A percentile compares a stretch with the other conserved stretches of the same genome.
Evolutionary conservation across 768 basidiomycete genomes (phyloP).

Genomic region (Galerina marginata): DNA sequence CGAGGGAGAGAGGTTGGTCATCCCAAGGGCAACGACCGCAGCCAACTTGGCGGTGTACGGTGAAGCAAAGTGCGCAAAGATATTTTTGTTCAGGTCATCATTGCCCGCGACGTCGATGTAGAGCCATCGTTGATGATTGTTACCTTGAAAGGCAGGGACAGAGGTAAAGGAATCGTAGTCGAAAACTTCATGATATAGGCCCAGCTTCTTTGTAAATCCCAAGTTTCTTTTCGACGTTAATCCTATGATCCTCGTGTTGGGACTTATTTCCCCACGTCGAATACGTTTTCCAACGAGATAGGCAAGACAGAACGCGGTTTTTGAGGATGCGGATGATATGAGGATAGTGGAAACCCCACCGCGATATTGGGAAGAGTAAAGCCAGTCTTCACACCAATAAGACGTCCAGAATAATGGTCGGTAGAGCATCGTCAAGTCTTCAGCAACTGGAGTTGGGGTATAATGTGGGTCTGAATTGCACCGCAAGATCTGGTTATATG

Average conservation of each 20-base stretch:
- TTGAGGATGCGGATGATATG: constrained; percentile 74
- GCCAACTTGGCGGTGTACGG: constrained; percentile 41
- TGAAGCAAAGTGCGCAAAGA: constrained; percentile 48
- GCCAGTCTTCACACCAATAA: constrained; percentile 78
- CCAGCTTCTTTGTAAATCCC: constrained; percentile 57
- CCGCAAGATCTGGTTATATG: constrained; percentile 71
- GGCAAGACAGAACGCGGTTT: constrained; percentile 74
- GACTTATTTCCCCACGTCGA: constrained; percentile 29
- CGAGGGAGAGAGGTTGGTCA: constrained; percentile 60
- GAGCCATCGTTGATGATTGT: constrained; percentile 46
- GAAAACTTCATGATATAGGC: constrained; percentile 61
- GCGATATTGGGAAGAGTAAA: constrained; percentile 55
- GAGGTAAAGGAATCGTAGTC: constrained; percentile 55
- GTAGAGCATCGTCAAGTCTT: constrained; percentile 75
- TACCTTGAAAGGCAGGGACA: constrained; percentile 32
- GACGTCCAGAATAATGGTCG: constrained; percentile 78
- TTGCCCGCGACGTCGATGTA: constrained; percentile 73
- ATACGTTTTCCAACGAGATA: constrained; percentile 59
- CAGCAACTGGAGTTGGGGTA: constrained; percentile 46
- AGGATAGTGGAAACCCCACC: constrained; percentile 53
- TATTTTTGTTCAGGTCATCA: constrained; percentile 48
- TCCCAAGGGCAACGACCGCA: constrained; percentile 53
- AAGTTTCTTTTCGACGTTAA: constrained; percentile 64
- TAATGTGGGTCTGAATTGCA: constrained; percentile 64
- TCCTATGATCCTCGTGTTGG: constrained; percentile 51